Conservation (phyloP, 2,329 filamentous ascomycete genomes). For the Alternaria novae-zelandiae region DNA sequence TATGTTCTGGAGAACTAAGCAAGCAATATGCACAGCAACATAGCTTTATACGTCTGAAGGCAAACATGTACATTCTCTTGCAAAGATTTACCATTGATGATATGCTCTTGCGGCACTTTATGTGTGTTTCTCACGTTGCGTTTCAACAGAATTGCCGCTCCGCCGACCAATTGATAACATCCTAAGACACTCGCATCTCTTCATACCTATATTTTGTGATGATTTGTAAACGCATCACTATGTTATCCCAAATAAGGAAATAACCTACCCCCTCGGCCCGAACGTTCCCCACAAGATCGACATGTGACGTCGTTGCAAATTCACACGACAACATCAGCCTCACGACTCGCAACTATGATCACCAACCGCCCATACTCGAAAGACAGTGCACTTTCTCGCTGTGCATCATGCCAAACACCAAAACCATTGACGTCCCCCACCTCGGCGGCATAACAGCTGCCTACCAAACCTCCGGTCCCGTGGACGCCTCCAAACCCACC, state of each 20-base stretch:
- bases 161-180: background rate
- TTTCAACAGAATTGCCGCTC: background rate
- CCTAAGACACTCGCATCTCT: background rate
- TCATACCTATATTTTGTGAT: background rate
- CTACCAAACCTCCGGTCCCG: constrained; percentile 52
- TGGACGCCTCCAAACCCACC: constrained; percentile 55
- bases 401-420: constrained; percentile 39
- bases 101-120: background rate
- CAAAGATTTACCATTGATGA: background rate
- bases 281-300: background rate
- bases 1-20: constrained; percentile 37
- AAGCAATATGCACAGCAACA: background rate
- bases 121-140: background rate
- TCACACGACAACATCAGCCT: constrained; percentile 1
- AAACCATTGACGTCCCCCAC: constrained; percentile 56
- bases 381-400: background rate
- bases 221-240: background rate
- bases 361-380: background rate
- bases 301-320: background rate
- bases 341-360: background rate
- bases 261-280: background rate
- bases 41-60: background rate
- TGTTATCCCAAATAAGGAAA: background rate
- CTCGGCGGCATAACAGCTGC: constrained; percentile 58
- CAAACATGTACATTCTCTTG: background rate